Evolutionary conservation across 345 rosid genomes (phyloP).

Genomic region (Eucalyptus decipiens): DNA sequence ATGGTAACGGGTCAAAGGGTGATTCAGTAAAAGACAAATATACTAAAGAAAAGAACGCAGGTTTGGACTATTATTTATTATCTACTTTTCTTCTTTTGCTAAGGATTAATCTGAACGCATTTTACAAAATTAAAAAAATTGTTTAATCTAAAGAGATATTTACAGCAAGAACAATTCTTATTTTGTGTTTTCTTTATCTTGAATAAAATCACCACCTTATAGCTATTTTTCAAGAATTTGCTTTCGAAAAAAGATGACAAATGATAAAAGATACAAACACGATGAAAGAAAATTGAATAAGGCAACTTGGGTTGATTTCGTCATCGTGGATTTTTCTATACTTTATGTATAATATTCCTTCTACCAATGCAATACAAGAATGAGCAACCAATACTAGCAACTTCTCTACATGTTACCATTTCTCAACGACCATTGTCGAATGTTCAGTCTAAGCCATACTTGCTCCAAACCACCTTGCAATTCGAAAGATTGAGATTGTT

Average conservation of each 20-base stretch:
- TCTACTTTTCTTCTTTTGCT: background rate
- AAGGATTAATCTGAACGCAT: background rate
- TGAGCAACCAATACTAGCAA: background rate
- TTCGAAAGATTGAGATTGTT: background rate
- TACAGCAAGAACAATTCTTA: background rate
- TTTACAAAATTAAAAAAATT: background rate
- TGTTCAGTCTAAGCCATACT: background rate
- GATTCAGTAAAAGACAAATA: background rate
- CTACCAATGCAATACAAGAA: background rate
- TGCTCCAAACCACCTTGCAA: background rate
- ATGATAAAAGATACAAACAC: background rate
- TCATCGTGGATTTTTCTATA: background rate
- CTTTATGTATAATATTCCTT: background rate
- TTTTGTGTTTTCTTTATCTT: background rate
- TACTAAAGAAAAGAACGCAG: background rate
- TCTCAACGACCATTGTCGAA: fast-evolving
- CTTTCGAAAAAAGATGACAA: background rate
- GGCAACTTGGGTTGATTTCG: background rate
- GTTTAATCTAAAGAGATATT: background rate
- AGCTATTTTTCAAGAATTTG: background rate
- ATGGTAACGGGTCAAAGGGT: background rate
- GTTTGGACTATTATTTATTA: background rate
- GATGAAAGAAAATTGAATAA: background rate
- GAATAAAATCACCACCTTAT: background rate
- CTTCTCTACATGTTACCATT: background rate